These are phyloP conservation scores for Colletotrichum euphorbiae DNA, from an alignment of 2,329 filamentous ascomycete species.

Conservation along the genomic window DNA sequence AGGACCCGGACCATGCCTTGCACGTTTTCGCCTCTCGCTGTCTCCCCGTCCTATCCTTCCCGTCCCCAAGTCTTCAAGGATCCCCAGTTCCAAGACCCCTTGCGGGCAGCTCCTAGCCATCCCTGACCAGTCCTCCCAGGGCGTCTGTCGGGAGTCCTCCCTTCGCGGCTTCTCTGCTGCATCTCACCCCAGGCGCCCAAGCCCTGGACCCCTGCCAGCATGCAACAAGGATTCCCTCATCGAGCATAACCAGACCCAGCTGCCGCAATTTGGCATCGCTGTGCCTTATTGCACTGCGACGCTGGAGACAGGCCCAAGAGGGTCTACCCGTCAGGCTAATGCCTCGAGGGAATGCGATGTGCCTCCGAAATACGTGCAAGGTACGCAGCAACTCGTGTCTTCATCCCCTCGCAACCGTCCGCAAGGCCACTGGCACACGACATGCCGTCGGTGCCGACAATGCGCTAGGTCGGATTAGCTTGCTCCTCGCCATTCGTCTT, in stretches of 20 bases:
- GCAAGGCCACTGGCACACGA: slow-evolving; percentile 32
- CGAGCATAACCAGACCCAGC: slow-evolving; percentile 36
- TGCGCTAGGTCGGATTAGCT: slow-evolving; percentile 33
- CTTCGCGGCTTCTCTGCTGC: slow-evolving; percentile 32
- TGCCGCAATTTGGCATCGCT: slow-evolving; percentile 34
- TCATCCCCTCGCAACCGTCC: slow-evolving; percentile 23
- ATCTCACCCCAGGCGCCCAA: slow-evolving; percentile 20
- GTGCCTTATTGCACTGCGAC: slow-evolving; percentile 38
- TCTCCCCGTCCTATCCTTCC: slow-evolving; percentile 41
- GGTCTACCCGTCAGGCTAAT: slow-evolving; percentile 38
- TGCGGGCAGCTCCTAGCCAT: slow-evolving; percentile 17
- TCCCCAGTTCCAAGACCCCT: slow-evolving; percentile 18
- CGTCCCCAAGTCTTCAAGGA: slow-evolving; percentile 35
- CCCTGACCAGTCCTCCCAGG: slow-evolving; percentile 34
- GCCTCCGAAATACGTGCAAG: slow-evolving; percentile 26
- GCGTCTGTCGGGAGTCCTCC: slow-evolving; percentile 27
- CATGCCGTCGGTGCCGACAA: slow-evolving; percentile 39
- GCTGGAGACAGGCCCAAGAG: slow-evolving; percentile 31
- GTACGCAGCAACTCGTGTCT: slow-evolving; percentile 18
- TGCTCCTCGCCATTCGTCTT: slow-evolving; percentile 19
- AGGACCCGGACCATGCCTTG: slow-evolving; percentile 38
- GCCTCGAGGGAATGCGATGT: slow-evolving; percentile 32
- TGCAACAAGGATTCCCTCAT: slow-evolving; percentile 39
- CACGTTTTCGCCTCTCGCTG: slow-evolving; percentile 39
- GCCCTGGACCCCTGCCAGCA: slow-evolving; percentile 30